Percentiles rank a stretch among this genome's conserved stretches.
phyloP scores from a whole-genome alignment of 1,284 basidiomycete genomes.

The Pterulicium gracile region DNA sequence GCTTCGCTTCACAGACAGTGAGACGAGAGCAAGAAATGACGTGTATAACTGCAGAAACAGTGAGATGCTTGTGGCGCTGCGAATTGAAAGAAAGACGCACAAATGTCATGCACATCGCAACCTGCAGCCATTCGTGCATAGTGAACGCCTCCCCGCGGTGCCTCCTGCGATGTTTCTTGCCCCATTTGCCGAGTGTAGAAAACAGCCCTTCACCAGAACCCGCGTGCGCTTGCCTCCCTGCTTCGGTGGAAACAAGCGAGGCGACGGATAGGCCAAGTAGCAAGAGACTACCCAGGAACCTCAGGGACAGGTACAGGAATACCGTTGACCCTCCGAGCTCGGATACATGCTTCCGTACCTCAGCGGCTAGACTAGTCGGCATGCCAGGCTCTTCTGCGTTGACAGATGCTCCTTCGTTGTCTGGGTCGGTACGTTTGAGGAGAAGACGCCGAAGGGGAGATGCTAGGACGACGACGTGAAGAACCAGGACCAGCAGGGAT shows the following conservation, averaged over 20 bases:
- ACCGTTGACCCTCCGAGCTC: conserved; percentile 20
- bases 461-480: conserved; percentile 11
- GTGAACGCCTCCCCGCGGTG: conserved; percentile 12
- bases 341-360: conserved; percentile 17
- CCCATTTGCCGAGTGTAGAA: conserved; percentile 12
- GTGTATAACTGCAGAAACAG: conserved; percentile 17
- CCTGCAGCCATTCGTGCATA: conserved; percentile 18
- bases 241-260: conserved; percentile 17
- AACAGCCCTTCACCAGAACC: background rate
- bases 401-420: conserved; percentile 6
- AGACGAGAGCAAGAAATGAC: conserved; percentile 20
- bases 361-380: conserved; percentile 12
- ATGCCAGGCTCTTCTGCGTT: conserved; percentile 6
- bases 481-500: conserved; percentile 17
- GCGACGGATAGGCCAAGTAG: conserved; percentile 27
- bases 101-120: conserved; percentile 23
- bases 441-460: conserved; percentile 8
- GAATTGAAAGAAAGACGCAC: conserved; percentile 14
- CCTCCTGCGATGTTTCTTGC: conserved; percentile 15
- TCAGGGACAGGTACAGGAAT: conserved; percentile 23
- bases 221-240: conserved; percentile 5
- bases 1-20: conserved; percentile 17
- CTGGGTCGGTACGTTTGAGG: conserved; percentile 9
- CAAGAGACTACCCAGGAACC: conserved; percentile 23
- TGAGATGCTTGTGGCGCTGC: conserved; percentile 1